A percentile compares a stretch with the other conserved stretches of the same genome.
Evolutionary conservation across 768 basidiomycete species (phyloP).

Genomic region (Rhodotorula paludigena): DNA sequence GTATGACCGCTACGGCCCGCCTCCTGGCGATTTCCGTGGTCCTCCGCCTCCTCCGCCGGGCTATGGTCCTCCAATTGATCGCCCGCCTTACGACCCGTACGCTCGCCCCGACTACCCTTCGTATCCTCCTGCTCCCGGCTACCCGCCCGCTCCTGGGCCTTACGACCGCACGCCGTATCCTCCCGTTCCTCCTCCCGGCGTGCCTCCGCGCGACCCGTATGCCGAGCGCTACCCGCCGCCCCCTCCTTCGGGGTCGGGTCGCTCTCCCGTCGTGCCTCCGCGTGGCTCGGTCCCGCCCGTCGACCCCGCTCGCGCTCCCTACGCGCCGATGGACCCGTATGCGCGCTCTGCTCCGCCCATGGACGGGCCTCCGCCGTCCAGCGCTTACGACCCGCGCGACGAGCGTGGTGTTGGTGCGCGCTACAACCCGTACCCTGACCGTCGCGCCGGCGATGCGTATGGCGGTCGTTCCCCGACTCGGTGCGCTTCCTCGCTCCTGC

Average conservation of each 20-base stretch:
- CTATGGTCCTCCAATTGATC: slow-evolving; percentile 7
- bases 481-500: slow-evolving; percentile 12
- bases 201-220: slow-evolving; percentile 13
- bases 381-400: slow-evolving; percentile 35
- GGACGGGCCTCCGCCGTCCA: neutral
- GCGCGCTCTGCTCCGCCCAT: neutral
- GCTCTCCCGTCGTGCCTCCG: slow-evolving; percentile 18
- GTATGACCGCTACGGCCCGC: slow-evolving; percentile 16
- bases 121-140: slow-evolving; percentile 4
- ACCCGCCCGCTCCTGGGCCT: slow-evolving; percentile 12
- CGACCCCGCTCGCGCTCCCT: slow-evolving; percentile 11
- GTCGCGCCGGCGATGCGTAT: slow-evolving; percentile 13
- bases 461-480: slow-evolving; percentile 25
- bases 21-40: slow-evolving; percentile 11
- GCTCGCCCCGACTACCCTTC: slow-evolving; percentile 17
- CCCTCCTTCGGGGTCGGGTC: slow-evolving; percentile 3
- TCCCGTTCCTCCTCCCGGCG: neutral
- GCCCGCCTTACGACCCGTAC: slow-evolving; percentile 35
- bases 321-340: slow-evolving; percentile 10
- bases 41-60: slow-evolving; percentile 11
- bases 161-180: slow-evolving; percentile 29
- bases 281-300: neutral
- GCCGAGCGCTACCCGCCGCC: slow-evolving; percentile 21
- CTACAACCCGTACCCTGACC: slow-evolving; percentile 29
- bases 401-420: slow-evolving; percentile 18